Base-by-base conservation (phyloP, 257 asterid species). In the Asclepias syriaca region DNA sequence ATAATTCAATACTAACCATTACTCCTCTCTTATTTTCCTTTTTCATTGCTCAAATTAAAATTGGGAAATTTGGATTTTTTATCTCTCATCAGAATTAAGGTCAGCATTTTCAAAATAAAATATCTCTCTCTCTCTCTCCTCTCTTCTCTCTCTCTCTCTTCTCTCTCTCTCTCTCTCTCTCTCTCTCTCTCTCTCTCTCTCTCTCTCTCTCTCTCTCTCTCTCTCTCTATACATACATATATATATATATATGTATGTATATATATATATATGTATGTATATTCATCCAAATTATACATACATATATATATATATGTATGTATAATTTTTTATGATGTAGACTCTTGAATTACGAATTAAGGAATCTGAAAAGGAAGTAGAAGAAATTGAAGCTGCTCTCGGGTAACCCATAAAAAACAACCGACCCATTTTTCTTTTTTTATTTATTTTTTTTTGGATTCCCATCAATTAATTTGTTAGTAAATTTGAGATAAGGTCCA, bases 341-440 rank as follows among this genome's bases (percentile, higher is more conserved):
- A 64, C 2, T 34, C 68, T 64, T 34, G 8, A 64, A 37, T 37
- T 18, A n/a, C 29, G 19, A 64, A 1, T 37, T 2, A 64, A 64
- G 68, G 40, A 1, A 3, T 18, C 7, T 1, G 50, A 37, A 37
- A 64, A 16, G 2, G 50, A 64, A 37, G 29, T 37, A 64, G 50
- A 37, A 9, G 29, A 21, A 1, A 12, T 6, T 16, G 68, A 64
- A 64, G 68, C 68, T 37, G 49, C n/a, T 37, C 16, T 34, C 8
- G 5, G 68, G 68, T 64, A 64, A 34, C 19, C 19, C 1, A 37
- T 27, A 0, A 0, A 19, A 21, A 63, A 16, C 2, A 6, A 9
- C 0, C 2, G 0, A 8, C 16, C 8, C 8, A 24, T 0, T 2
- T 18, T 37, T 18, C 2, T 8, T 16, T 0, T 2, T 18, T 37